These are phyloP conservation scores for Suhomyces ambrosiae DNA, from an alignment of 1,139 yeast genomes.

Conservation along the genomic window DNA sequence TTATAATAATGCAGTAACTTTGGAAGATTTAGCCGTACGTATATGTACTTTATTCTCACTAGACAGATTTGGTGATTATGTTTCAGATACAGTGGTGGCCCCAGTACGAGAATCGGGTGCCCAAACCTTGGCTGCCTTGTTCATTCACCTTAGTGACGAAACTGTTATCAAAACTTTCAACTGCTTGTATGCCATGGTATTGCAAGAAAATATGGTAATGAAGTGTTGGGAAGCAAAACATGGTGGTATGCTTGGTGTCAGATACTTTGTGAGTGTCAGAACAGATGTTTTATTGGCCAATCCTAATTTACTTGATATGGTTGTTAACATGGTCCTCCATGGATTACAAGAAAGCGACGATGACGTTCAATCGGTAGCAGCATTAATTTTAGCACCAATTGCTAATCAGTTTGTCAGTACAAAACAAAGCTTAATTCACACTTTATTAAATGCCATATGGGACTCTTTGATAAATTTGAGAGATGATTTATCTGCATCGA, in stretches of 20 bases:
- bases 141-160: slow-evolving; percentile 64
- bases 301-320: slow-evolving; percentile 64
- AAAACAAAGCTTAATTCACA: slow-evolving; percentile 60
- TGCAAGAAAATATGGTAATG: slow-evolving; percentile 58
- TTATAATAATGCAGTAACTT: slow-evolving; percentile 61
- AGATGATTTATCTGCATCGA: slow-evolving; percentile 92
- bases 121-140: slow-evolving; percentile 87
- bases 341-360: slow-evolving; percentile 86
- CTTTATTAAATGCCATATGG: slow-evolving; percentile 81
- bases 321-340: slow-evolving; percentile 82
- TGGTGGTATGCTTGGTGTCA: slow-evolving; percentile 93
- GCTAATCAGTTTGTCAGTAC: slow-evolving; percentile 78
- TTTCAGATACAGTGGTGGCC: slow-evolving; percentile 96
- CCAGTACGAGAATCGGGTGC: slow-evolving; percentile 98
- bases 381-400: slow-evolving; percentile 88
- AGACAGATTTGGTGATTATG: slow-evolving; percentile 96
- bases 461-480: slow-evolving; percentile 78
- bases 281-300: slow-evolving; percentile 69
- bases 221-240: slow-evolving; percentile 95
- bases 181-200: slow-evolving; percentile 66
- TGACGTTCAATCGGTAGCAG: slow-evolving; percentile 97
- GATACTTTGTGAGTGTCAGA: slow-evolving; percentile 90
- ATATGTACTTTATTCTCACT: slow-evolving; percentile 84
- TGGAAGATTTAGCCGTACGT: slow-evolving; percentile 89
- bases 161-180: slow-evolving; percentile 61